Conservation (phyloP, 192 early-diverging fungal genomes). For the Physocladia obscura region DNA sequence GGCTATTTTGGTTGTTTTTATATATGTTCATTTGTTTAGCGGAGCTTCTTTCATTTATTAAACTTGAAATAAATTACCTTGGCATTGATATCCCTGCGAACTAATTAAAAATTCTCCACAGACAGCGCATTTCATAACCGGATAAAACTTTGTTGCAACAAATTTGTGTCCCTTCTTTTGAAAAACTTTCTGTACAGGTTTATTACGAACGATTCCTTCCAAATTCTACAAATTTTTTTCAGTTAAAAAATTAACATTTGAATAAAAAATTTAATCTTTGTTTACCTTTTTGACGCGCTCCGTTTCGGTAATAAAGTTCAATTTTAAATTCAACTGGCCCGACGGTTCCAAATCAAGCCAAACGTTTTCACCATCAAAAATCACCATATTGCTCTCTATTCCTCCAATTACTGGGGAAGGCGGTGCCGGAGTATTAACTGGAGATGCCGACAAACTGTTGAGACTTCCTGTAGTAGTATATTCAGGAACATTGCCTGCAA, state of each 20-base stretch:
- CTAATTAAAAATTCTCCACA: constrained; percentile 94
- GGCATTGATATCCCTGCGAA: constrained; percentile 86
- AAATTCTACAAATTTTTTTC: constrained; percentile 1
- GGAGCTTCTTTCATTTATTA: background rate
- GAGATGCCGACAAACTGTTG: background rate
- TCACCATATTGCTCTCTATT: too few relatives aligned
- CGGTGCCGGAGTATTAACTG: background rate
- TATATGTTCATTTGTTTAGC: background rate
- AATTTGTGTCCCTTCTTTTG: constrained; percentile 95
- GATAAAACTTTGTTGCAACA: constrained; percentile 84
- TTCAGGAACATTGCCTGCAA: background rate
- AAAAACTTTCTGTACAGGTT: constrained; percentile 80
- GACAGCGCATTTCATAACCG: constrained; percentile 96
- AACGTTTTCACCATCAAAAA: constrained; percentile 63
- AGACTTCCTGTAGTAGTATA: background rate
- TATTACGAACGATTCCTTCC: constrained; percentile 46
- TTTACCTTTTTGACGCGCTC: constrained; percentile 15
- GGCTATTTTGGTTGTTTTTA: constrained; percentile 39
- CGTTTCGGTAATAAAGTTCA: constrained; percentile 64
- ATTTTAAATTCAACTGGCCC: constrained; percentile 81
- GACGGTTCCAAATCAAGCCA: constrained; percentile 93
- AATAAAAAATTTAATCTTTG: background rate
- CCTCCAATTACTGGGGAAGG: too few relatives aligned
- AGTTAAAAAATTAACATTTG: background rate
- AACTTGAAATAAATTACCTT: constrained; percentile 55